Base-by-base conservation (phyloP, 225 moss, liverwort and hornwort genomes). In the Asterella californica region DNA sequence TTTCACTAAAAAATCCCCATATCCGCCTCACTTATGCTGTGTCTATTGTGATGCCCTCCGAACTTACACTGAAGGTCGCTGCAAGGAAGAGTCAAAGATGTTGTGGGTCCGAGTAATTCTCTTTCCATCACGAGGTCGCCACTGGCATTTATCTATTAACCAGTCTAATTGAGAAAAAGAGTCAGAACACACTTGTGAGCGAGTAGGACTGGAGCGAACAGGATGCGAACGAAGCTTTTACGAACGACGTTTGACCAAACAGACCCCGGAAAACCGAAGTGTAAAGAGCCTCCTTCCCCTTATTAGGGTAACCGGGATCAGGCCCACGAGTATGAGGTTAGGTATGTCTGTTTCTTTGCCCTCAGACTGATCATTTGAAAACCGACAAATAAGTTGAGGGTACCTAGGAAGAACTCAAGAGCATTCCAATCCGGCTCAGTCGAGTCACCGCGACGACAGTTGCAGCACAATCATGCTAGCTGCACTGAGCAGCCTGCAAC, bases 81-180 rank as follows among this genome's bases (percentile, higher is more conserved):
- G 2, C 0, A 1, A 10, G 61, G 27, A 0, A 61, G n/a, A 27
- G 1, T 6, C 0, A 25, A 61, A 7, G 25, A 27, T 61, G 27
- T 67, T 36, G 67, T 67, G 34, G 67, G 67, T 67, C 49, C 47
- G 19, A 25, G 72, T 70, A 18, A 38, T 70, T 36, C 68, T 50
- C 72, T 50, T 29, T 72, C 2, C 25, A 27, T n/a, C 45, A 70
- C 38, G 42, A 70, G 24, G 14, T 49, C 15, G 0, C 29, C 0
- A 70, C 22, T 1, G 22, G 6, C 21, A 42, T 57, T 15, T 5
- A 7, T 7, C 57, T 57, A 5, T 57, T 42, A 42, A 42, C 7
- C 64, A 65, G 64, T 65, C 32, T 15, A 30, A 2, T 33, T 65
- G 64, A 14, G 30, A 32, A 17, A 24, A 14, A 65, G 64, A 65